These are phyloP conservation scores for Rubroshorea leprosula DNA, from an alignment of 345 rosid species.

Conservation along the genomic window DNA sequence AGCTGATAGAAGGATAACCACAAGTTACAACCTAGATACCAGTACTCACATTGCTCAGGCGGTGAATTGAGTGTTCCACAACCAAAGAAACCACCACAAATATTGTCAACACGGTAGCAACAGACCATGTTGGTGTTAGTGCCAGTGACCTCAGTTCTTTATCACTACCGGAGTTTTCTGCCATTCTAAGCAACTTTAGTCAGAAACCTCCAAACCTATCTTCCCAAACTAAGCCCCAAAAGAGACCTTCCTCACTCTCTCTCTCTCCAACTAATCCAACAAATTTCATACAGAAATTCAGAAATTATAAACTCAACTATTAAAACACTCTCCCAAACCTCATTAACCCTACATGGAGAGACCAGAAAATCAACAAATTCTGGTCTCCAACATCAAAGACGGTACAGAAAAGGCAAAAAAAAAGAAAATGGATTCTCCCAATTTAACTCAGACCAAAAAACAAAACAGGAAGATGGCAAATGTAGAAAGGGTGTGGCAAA, in stretches of 20 bases:
- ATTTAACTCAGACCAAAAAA: not conserved
- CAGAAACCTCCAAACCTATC: constrained; percentile 6
- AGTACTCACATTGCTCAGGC: constrained; percentile 60
- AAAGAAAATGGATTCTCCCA: not conserved
- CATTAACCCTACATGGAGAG: not conserved
- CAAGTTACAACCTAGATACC: not conserved
- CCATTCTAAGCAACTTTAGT: constrained; percentile 19
- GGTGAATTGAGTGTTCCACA: constrained; percentile 82
- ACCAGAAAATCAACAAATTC: constrained; percentile 3
- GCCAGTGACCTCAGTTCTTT: constrained; percentile 67
- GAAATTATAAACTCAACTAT: not conserved
- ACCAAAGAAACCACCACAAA: constrained; percentile 76
- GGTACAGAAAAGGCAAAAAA: not conserved
- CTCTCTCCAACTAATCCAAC: not conserved
- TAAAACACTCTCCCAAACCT: not conserved
- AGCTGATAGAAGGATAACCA: not conserved
- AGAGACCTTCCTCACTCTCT: no score
- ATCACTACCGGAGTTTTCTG: constrained; percentile 16
- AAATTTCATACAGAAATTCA: not conserved
- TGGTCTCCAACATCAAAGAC: not conserved
- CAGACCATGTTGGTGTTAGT: constrained; percentile 92
- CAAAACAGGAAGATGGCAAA: constrained; percentile 3
- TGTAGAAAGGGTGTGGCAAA: no score
- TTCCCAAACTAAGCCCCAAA: constrained; percentile 8
- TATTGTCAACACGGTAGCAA: constrained; percentile 82